Evolutionary conservation across 2,329 filamentous ascomycete species (phyloP), one percentile per base, ranked within the genome.

Genomic region (Nannizziopsis barbatae): DNA sequence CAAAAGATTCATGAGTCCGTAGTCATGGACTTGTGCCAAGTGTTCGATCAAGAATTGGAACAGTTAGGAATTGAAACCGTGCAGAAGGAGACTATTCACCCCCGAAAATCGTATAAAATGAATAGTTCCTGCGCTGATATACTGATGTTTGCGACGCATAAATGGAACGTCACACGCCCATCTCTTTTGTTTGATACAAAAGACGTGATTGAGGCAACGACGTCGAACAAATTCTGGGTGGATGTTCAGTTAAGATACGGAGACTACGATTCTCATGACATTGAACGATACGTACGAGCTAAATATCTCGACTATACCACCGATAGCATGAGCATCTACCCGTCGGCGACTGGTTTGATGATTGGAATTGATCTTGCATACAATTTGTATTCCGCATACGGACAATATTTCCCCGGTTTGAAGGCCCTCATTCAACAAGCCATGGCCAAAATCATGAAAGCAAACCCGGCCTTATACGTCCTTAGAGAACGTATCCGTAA

Each of bases 401-500:
- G 92, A 45, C 90, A 95, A 71, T 98, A 95, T 72, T 98, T 98
- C 80, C 92, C 92, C 42, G 92, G 92, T 62, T 71, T 98, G 53
- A 98, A 98, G 75, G 84, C 88, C 42, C 77, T 98, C 18, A 75
- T 98, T 20, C 93, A 98, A 67, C 90, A 96, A 66, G 92, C 93
- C 5, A 98, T 98, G 93, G 88, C 88, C 42, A 98, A 98, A 80
- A 81, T 98, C 64, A 98, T 98, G 92, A 98, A 98, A 71, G 90
- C 92, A 33, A 98, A 98, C 62, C 92, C 92, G 12, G 92, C 92
- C 2, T 71, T 98, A 30, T 98, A 96, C 64, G 92, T 98, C 45
- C 72, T 98, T 51, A 85, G 92, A 51, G 92, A 98, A 71, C 92
- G 92, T 77, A 98, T 98, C 55, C 80, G 93, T 55, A 98, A 98